A percentile compares a stretch with the other conserved stretches of the same genome.
These are phyloP conservation scores for Arachis monticola DNA, from an alignment of 331 rosid species.

Conservation along the genomic window DNA sequence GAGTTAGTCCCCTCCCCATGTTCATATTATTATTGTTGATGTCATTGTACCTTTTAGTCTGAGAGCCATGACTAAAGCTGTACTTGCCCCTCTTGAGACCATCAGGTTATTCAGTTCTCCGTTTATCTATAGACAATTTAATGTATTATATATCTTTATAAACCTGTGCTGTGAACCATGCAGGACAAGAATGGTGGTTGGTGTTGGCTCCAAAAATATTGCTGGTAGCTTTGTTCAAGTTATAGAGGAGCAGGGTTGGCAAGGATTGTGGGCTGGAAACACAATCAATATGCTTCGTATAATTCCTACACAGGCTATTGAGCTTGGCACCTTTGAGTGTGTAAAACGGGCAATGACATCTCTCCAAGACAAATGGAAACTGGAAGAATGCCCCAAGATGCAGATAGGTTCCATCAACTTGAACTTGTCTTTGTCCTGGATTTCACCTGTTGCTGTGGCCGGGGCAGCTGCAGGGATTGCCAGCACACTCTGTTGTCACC, in stretches of 20 bases:
- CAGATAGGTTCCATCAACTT: slow-evolving; percentile 71
- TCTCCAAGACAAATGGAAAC: slow-evolving; percentile 73
- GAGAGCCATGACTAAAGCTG: slow-evolving; percentile 88
- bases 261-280: slow-evolving; percentile 97
- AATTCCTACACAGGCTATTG: slow-evolving; percentile 93
- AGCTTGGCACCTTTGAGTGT: slow-evolving; percentile 82
- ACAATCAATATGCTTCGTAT: slow-evolving; percentile 93
- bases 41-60: too few species aligned
- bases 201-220: slow-evolving; percentile 86
- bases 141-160: neutral
- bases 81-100: slow-evolving; percentile 98
- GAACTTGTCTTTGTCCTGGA: slow-evolving; percentile 74
- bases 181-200: slow-evolving; percentile 99
- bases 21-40: neutral
- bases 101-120: slow-evolving; percentile 80
- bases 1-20: slow-evolving; percentile 36
- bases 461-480: slow-evolving; percentile 96
- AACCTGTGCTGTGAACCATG: slow-evolving; percentile 13
- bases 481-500: slow-evolving; percentile 88
- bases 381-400: slow-evolving; percentile 57
- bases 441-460: slow-evolving; percentile 91
- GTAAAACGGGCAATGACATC: slow-evolving; percentile 79
- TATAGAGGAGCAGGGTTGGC: slow-evolving; percentile 96
- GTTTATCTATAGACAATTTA: neutral
- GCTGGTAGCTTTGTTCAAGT: slow-evolving; percentile 84